Percentiles rank a stretch among this genome's conserved stretches.
Evolutionary conservation across 2,329 filamentous ascomycete genomes (phyloP).

Genomic region (Fusarium praegraminearum): DNA sequence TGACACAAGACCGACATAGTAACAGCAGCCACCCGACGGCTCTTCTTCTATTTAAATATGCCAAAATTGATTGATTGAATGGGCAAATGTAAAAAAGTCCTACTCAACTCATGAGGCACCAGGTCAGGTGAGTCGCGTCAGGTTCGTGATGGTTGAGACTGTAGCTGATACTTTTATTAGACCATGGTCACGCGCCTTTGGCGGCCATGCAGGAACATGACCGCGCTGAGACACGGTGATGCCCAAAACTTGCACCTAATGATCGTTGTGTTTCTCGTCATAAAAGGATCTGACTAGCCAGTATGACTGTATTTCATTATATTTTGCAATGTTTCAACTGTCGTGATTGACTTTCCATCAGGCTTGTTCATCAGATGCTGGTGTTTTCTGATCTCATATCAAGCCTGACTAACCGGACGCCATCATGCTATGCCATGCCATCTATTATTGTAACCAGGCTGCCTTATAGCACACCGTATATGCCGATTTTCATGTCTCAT

Average conservation of each 20-base stretch:
- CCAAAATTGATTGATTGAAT: neutral
- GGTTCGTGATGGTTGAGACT: slow-evolving; percentile 37
- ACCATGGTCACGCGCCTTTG: slow-evolving; percentile 31
- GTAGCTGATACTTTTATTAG: slow-evolving; percentile 31
- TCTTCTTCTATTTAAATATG: slow-evolving; percentile 29
- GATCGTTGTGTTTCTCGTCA: slow-evolving; percentile 18
- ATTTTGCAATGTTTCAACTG: slow-evolving; percentile 11
- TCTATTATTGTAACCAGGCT: slow-evolving; percentile 19
- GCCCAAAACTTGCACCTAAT: slow-evolving; percentile 32
- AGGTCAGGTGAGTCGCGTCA: slow-evolving; percentile 43
- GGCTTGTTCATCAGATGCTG: slow-evolving; percentile 38
- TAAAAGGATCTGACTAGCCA: slow-evolving; percentile 27
- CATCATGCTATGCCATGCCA: slow-evolving; percentile 12
- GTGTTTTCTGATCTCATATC: slow-evolving; percentile 28
- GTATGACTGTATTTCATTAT: slow-evolving; percentile 22
- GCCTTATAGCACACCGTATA: slow-evolving; percentile 18
- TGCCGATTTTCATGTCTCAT: slow-evolving; percentile 22
- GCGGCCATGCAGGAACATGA: slow-evolving; percentile 42
- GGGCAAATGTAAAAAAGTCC: neutral
- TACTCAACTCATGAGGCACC: slow-evolving; percentile 11
- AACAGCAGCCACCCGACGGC: slow-evolving; percentile 6
- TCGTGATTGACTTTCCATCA: slow-evolving; percentile 41
- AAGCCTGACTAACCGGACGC: slow-evolving; percentile 20
- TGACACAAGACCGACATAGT: slow-evolving; percentile 23
- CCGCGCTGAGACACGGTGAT: slow-evolving; percentile 36